Evolutionary conservation across 345 rosid species (phyloP), one percentile per base, ranked within the genome.

Genomic region (Pistacia integerrima): DNA sequence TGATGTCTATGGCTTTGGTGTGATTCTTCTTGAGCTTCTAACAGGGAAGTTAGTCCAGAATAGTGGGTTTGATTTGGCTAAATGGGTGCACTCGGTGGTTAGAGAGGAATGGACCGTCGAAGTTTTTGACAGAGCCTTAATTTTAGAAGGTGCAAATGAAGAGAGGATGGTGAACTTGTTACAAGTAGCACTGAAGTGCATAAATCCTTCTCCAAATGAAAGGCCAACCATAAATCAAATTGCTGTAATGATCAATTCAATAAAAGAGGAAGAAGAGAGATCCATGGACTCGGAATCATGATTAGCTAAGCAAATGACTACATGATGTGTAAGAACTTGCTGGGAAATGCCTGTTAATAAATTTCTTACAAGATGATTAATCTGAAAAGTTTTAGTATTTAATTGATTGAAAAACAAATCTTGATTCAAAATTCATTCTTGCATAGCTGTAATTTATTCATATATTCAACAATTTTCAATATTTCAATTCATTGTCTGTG

Each of bases 71-170:
- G 85, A 87, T 62, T 75, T 88, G 85, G 88, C 82, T 12, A 71
- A 30, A 18, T 90, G 94, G 94, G 91, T 88, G 66, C 73, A 83
- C 48, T 84, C 88, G 4, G 88, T 82, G 54, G 84, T 88, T 55
- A 78, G 83, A 60, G 92, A 88, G 76, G 92, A 88, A 76, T 88
- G 94, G 94, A 90, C 91, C 0, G 89, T 69, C 9, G 94, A 88
- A 73, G 92, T 90, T 33, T 88, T 88, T 16, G 92, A 88, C 76
- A 74, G 52, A 78, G 74, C 76, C 33, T 77, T 90, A 81, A 28
- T 77, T 4, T 33, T 80, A 41, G 88, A 83, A 78, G 90, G 87
- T 46, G 87, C 82, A 14, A 81, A 84, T 14, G 88, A 90, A 72
- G 92, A 88, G 64, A 84, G 87, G 77, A 83, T 88, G 94, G 77